Evolutionary conservation across 1,139 yeast species (phyloP).

Genomic region (Taphrina communis): DNA sequence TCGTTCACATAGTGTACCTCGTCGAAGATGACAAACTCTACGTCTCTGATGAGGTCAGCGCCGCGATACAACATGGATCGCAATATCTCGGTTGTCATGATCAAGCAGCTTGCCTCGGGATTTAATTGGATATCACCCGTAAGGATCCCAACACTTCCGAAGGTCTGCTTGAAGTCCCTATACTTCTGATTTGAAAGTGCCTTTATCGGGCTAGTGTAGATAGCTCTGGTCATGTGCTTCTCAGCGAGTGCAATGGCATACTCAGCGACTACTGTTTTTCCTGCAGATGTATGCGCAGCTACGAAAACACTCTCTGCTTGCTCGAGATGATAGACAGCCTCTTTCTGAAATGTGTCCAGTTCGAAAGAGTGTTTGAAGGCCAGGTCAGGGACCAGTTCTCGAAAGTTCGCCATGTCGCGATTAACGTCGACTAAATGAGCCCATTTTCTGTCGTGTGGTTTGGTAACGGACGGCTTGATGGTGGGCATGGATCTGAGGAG

Average conservation of each 20-base stretch:
- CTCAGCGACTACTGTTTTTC: slow-evolving; percentile 91
- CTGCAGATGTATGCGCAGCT: slow-evolving; percentile 97
- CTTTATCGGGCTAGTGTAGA: slow-evolving; percentile 91
- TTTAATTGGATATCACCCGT: slow-evolving; percentile 98
- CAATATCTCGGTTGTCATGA: slow-evolving; percentile 96
- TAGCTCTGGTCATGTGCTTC: slow-evolving; percentile 86
- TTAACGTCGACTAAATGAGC: slow-evolving; percentile 93
- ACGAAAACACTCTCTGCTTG: slow-evolving; percentile 97
- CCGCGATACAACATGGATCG: slow-evolving; percentile 96
- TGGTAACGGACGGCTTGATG: slow-evolving; percentile 4
- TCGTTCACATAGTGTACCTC: slow-evolving; percentile 98
- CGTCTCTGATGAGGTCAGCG: slow-evolving; percentile 94
- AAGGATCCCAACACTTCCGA: slow-evolving; percentile 90
- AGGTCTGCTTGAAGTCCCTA: slow-evolving; percentile 84
- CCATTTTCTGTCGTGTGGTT: slow-evolving; percentile 59
- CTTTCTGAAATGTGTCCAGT: slow-evolving; percentile 93
- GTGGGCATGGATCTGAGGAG: slow-evolving; percentile 3
- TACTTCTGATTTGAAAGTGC: slow-evolving; percentile 93
- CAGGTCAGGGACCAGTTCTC: slow-evolving; percentile 86
- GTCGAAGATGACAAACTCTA: slow-evolving; percentile 94
- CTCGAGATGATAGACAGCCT: slow-evolving; percentile 93
- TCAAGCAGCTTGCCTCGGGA: slow-evolving; percentile 94
- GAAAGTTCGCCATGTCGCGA: slow-evolving; percentile 80
- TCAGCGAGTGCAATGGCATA: slow-evolving; percentile 93
- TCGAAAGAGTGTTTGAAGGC: slow-evolving; percentile 94